Conservation (phyloP, 768 basidiomycete genomes). For the Boletus insuetus region DNA sequence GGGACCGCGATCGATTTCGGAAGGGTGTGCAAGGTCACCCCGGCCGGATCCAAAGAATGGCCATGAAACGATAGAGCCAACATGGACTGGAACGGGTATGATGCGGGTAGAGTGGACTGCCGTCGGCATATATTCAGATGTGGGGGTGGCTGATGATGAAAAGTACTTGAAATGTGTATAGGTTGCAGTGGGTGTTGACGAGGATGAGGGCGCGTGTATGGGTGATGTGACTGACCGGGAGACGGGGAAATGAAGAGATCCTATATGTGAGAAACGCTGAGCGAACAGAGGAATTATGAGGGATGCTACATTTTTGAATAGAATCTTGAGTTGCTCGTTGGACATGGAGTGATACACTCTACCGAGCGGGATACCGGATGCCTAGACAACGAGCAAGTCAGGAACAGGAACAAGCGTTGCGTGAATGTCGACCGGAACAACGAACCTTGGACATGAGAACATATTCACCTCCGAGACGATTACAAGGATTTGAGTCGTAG, state of each 20-base stretch:
- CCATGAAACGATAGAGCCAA: slow-evolving; percentile 87
- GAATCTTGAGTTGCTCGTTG: slow-evolving; percentile 58
- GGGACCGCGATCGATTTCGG: slow-evolving; percentile 77
- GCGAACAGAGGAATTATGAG: slow-evolving; percentile 72
- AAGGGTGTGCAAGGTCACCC: slow-evolving; percentile 65
- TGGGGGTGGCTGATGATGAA: slow-evolving; percentile 12
- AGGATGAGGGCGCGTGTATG: slow-evolving; percentile 17
- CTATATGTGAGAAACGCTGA: slow-evolving; percentile 73
- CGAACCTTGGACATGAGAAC: slow-evolving; percentile 84
- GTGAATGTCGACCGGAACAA: slow-evolving; percentile 3
- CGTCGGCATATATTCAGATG: slow-evolving; percentile 4
- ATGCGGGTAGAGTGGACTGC: neutral
- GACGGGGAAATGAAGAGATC: slow-evolving; percentile 58
- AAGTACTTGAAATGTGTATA: slow-evolving; percentile 19
- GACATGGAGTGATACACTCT: slow-evolving; percentile 69
- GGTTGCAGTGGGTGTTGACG: slow-evolving; percentile 28
- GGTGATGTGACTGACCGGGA: slow-evolving; percentile 20
- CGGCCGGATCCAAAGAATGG: slow-evolving; percentile 86
- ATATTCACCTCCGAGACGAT: slow-evolving; percentile 81
- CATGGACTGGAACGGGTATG: slow-evolving; percentile 38
- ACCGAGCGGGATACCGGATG: slow-evolving; percentile 67
- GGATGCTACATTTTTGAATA: slow-evolving; percentile 66
- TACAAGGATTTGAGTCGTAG: slow-evolving; percentile 81
- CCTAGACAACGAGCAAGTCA: slow-evolving; percentile 40
- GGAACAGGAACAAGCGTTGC: neutral